phyloP scores from a whole-genome alignment of 148 eudicot genomes.

The Persicaria tinctoria region DNA sequence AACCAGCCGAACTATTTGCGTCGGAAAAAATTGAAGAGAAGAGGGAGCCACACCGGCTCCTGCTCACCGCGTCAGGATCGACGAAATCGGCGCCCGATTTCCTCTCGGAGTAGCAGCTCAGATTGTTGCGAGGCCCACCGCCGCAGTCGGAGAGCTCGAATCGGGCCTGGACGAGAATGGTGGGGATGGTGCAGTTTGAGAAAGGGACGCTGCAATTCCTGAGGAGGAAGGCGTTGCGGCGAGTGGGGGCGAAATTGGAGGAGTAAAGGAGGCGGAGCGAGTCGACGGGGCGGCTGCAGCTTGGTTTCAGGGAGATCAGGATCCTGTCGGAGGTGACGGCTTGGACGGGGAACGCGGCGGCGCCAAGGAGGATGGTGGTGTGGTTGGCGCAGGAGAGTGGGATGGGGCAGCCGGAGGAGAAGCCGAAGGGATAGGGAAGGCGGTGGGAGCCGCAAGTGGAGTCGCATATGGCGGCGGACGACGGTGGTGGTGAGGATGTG shows the following conservation, averaged over 20 bases:
- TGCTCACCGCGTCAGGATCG: neutral
- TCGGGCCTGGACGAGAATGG: neutral
- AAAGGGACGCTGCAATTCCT: neutral
- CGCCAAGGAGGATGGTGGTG: neutral
- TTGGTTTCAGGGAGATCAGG: constrained; percentile 1
- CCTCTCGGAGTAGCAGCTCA: neutral
- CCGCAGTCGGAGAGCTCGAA: constrained; percentile 3
- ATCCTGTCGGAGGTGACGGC: neutral
- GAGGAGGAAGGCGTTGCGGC: neutral
- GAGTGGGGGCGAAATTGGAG: constrained; percentile 4
- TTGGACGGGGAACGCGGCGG: neutral
- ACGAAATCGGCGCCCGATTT: neutral
- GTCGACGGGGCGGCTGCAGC: neutral
- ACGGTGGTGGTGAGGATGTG: neutral
- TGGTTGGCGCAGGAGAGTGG: neutral
- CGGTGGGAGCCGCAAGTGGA: constrained; percentile 2
- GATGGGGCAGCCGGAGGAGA: neutral
- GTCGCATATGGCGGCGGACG: neutral
- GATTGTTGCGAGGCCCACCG: neutral
- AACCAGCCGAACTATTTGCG: neutral
- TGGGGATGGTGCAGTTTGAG: neutral
- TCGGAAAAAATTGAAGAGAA: constrained; percentile 5
- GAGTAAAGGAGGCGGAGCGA: neutral
- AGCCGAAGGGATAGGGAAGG: constrained; percentile 5
- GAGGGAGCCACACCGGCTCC: neutral